Conservation (phyloP, 1,284 basidiomycete species). For the Cryptococcus jaspeensis region DNA sequence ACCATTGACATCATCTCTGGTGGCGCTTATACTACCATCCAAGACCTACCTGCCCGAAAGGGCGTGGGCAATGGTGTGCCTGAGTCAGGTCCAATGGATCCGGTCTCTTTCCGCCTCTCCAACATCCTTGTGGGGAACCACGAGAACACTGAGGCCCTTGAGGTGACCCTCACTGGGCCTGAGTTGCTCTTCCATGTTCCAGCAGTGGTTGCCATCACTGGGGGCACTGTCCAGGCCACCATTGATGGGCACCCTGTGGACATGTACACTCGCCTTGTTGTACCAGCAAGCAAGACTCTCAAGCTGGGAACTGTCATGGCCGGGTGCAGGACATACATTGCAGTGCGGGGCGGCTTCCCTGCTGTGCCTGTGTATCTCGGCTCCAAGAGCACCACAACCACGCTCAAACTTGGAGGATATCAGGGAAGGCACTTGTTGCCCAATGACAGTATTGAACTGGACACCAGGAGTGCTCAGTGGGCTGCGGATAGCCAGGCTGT, state of each 20-base stretch:
- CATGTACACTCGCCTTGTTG: constrained; percentile 58
- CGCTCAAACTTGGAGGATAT: constrained; percentile 39
- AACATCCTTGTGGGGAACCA: constrained; percentile 65
- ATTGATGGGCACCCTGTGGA: constrained; percentile 53
- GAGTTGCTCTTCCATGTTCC: constrained; percentile 57
- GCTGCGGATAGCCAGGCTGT: constrained; percentile 28
- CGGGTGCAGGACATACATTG: constrained; percentile 62
- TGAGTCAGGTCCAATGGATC: constrained; percentile 67
- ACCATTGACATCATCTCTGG: constrained; percentile 61
- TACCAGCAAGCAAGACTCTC: constrained; percentile 56
- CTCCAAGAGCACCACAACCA: constrained; percentile 51
- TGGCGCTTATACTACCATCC: constrained; percentile 63
- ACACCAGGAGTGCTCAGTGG: constrained; percentile 55
- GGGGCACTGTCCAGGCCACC: constrained; percentile 56
- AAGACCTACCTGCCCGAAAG: constrained; percentile 63
- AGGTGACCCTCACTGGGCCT: constrained; percentile 53
- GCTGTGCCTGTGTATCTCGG: constrained; percentile 59
- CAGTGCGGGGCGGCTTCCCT: constrained; percentile 63
- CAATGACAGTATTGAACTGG: constrained; percentile 55
- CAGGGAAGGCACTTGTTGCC: constrained; percentile 56
- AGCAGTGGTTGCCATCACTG: constrained; percentile 61
- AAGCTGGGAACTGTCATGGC: constrained; percentile 45
- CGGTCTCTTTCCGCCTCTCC: constrained; percentile 60
- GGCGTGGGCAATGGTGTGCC: constrained; percentile 63
- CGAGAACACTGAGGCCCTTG: constrained; percentile 59